A percentile compares a stretch with the other conserved stretches of the same genome.
phyloP scores from a whole-genome alignment of 1,284 basidiomycete species.

The Pseudozyma sp. region DNA sequence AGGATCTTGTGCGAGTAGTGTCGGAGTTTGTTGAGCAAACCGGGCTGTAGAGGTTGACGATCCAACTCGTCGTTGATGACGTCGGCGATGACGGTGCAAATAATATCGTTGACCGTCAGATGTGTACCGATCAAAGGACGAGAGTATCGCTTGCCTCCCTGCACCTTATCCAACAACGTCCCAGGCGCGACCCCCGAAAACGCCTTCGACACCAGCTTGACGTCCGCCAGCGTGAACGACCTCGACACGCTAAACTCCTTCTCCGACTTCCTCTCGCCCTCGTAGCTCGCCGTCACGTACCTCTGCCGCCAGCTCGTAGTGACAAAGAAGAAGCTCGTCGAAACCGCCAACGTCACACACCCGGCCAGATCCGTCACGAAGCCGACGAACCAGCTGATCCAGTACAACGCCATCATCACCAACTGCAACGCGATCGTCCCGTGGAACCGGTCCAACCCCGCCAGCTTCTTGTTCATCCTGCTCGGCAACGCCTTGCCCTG shows the following conservation, averaged over 20 bases:
- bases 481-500: constrained; percentile 58
- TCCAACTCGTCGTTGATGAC: constrained; percentile 58
- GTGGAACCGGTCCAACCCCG: constrained; percentile 54
- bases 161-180: constrained; percentile 42
- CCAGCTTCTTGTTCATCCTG: constrained; percentile 58
- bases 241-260: constrained; percentile 53
- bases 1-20: constrained; percentile 41
- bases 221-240: constrained; percentile 51
- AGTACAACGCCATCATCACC: constrained; percentile 57
- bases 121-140: constrained; percentile 50
- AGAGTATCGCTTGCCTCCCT: constrained; percentile 32
- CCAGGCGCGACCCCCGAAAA: constrained; percentile 63
- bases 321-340: constrained; percentile 47
- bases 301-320: constrained; percentile 58
- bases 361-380: constrained; percentile 41
- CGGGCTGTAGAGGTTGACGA: constrained; percentile 21
- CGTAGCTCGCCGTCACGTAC: constrained; percentile 48
- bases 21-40: constrained; percentile 24
- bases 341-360: constrained; percentile 40
- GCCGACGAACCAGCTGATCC: constrained; percentile 40
- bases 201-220: constrained; percentile 64
- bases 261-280: constrained; percentile 46
- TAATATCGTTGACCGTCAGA: constrained; percentile 66
- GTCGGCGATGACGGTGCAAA: constrained; percentile 62
- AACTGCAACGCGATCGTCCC: constrained; percentile 47